Evolutionary conservation across 75 land plant genomes (phyloP), one percentile per base, ranked within the genome.

Genomic region (Cryptomeria japonica): DNA sequence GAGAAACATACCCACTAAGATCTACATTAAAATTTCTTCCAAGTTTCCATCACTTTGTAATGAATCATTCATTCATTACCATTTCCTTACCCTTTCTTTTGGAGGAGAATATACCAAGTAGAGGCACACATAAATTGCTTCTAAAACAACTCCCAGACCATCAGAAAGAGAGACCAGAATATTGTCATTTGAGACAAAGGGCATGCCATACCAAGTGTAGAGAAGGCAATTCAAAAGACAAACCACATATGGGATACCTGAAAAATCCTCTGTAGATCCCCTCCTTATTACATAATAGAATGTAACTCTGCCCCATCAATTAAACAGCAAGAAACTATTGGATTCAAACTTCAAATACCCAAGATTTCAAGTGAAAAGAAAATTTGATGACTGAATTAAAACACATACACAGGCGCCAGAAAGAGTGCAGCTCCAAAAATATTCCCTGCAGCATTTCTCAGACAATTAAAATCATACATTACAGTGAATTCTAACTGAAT

Each of bases 211-310:
- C 92, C 94, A 93, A 46, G 93, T 89, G 87, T 95, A 95, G 0
- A 97, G 83, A 88, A 95, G 92, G 87, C 95, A 95, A 86, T 94
- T 97, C 51, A 93, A 87, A 32, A 95, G 93, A 7, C 96, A 92
- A 55, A 92, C 39, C 15, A 93, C 88, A 86, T 97, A 97, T 14
- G 97, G 98, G 7, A 97, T 39, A 36, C 94, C 94, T 19, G 95
- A 94, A 87, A 90, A 97, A 70, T 90, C 93, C 87, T 93, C 95
- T 11, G 95, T 94, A 64, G 94, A 91, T 82, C 89, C 90, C 91
- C 90, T 94, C 91, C 70, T 93, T 53, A 93, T 88, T 5, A 96
- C 94, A 84, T 93, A 91, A 51, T 83, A 86, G 80, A 96, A 96
- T 12, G 98, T 96, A 53, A 58, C 8, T 9, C 86, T 51, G 86